phyloP scores from a whole-genome alignment of 257 asterid species.

The Jaltomata sinuosa region DNA sequence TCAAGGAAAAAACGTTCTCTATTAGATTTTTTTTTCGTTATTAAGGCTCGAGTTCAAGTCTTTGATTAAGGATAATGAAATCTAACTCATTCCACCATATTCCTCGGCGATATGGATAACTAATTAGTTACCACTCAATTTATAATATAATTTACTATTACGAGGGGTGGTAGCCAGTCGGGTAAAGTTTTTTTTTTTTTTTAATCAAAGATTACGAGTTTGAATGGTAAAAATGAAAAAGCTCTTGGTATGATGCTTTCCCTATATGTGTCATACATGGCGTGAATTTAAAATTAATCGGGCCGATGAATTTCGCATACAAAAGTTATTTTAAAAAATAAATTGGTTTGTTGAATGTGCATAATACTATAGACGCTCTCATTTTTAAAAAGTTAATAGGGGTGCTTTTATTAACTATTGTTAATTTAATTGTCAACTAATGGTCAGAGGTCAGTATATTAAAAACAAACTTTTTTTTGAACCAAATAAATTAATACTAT shows the following conservation, averaged over 20 bases:
- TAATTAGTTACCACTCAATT: not conserved
- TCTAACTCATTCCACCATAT: not conserved
- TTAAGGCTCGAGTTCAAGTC: not conserved
- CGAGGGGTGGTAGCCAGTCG: not conserved
- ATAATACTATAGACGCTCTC: not conserved
- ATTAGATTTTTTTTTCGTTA: not conserved
- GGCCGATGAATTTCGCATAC: not conserved
- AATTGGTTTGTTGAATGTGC: not conserved
- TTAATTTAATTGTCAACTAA: not conserved
- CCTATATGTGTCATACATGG: not conserved
- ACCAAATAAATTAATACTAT: not conserved
- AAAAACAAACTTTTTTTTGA: not conserved
- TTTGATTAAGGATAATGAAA: not conserved
- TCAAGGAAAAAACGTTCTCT: too few relatives aligned
- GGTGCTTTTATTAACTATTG: too few relatives aligned
- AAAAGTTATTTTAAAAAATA: not conserved
- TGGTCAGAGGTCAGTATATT: not conserved
- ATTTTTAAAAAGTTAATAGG: not conserved
- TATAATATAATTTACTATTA: not conserved
- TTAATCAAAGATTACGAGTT: not conserved
- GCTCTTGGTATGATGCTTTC: not conserved
- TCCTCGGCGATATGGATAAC: not conserved
- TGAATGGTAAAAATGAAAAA: not conserved
- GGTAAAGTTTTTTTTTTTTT: accelerated
- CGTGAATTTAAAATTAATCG: not conserved